Base-by-base conservation (phyloP, 176 grass and related monocot genomes). In the Paspalum notatum region DNA sequence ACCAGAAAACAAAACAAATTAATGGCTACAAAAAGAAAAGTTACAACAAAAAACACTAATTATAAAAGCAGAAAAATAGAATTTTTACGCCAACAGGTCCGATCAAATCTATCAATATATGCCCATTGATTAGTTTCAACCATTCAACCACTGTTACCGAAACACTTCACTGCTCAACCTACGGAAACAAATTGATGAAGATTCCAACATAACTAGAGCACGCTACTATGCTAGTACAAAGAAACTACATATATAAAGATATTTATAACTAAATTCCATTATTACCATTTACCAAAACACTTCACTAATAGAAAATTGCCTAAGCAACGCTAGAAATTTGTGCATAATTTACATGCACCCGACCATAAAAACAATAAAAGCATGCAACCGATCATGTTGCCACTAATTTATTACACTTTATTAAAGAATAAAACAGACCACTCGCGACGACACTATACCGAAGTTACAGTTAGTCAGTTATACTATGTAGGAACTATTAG, bases 351-450 rank as follows among this genome's bases (percentile, higher is more conserved):
- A 71, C 66, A 57, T 47, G 37, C 17, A 66, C 20, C 39, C 25
- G 21, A 71, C 47, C 13, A 67, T 14, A 79, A 26, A 26, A 51
- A 14, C 62, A n/a, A 18, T 56, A 71, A 76, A 75, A 69, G 12
- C 58, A 24, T 55, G 57, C 12, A 71, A 11, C 32, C n/a, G 9
- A n/a, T 2, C 42, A 73, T 25, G 55, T 38, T 61, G 50, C 51
- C 24, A 53, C 15, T 54, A 5, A 62, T 53, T 52, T 22, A 44
- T 26, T 57, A 9, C 48, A 1, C 43, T 48, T 14, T 48, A 14
- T 49, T 15, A 3, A 49, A 60, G 57, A 32, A 32, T 2, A 32
- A 32, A 32, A 32, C 57, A 26, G 57, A 11, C 22, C 22, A 26
- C 1, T 0, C 48, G 0, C 18, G 9, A 50, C 9, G 32, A 32